Base-by-base conservation (phyloP, 139 green algal genomes). In the Chlorella vulgaris region DNA sequence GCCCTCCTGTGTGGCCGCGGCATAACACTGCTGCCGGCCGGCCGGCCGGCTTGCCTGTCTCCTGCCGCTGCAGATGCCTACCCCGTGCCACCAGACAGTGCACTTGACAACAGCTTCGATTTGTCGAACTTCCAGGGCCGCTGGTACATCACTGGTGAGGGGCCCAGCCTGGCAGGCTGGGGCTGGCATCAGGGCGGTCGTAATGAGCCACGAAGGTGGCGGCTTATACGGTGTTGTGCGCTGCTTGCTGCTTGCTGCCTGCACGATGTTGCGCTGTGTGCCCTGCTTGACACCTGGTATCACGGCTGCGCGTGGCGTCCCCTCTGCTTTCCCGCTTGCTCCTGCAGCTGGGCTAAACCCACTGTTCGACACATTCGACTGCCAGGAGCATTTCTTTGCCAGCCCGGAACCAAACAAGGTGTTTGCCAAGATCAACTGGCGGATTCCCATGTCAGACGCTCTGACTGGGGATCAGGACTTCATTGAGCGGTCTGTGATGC, bases 331-430 rank as follows among this genome's bases (percentile, higher is more conserved):
- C 47, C 10, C 47, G 15, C 10, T 65, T 65, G 18, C n/a, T 65
- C 36, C 62, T 53, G 66, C 66, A 73, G 92, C 91, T 7, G 94
- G 94, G 1, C 86, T 94, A 29, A 98, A 98, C 82, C 89, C 86
- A 6, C 85, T 95, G 29, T 98, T 98, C 78, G 94, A 98, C 85
- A 92, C 76, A 0, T 98, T 97, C 65, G 89, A 94, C 83, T 98
- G 94, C 85, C 94, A 98, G 86, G 89, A 91, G 61, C 88, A 92
- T 76, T 94, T 86, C 80, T 93, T 93, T 78, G 86, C 81, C 15
- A 81, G 70, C 33, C 85, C 88, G 28, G 80, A 91, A 61, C 80
- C 76, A 0, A 71, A 38, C 33, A 86, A 86, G 33, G 68, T 95
- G 60, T 90, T 87, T 62, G 90, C 69, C n/a, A 88, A 92, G 80